Base-by-base conservation (phyloP, 352 stramenopile genomes). In the Phytophthora pini region DNA sequence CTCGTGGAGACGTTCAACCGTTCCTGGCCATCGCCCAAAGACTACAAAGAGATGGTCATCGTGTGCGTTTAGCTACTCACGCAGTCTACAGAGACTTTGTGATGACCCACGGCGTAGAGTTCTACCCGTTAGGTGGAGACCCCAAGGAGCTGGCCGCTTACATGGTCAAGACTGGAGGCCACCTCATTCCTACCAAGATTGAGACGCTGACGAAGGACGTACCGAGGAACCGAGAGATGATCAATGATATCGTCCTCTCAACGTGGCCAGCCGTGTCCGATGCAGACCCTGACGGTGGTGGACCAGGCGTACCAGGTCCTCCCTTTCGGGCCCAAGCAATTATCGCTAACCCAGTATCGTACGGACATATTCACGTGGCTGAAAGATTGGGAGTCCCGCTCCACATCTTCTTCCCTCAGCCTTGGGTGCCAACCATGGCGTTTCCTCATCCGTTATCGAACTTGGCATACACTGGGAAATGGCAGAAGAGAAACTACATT, bases 331-430 rank as follows among this genome's bases (percentile, higher is more conserved):
- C 92, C 0, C 74, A 98, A 49, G 90, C 89, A 1, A 97, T 98
- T 43, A 98, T 98, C 68, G 80, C 89, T 12, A 98, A 98, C 63
- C 93, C 94, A 0, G 89, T 96, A 0, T 86, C 80, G 34, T 96
- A 97, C 38, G 92, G 89, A n/a, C 92, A 98, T 74, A 89, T 97
- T 48, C 91, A 98, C 72, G 91, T 97, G 1, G 93, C 91, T 2
- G 93, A 98, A 68, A 82, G 87, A 3, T 80, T 98, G 13, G 90
- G 84, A 1, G 88, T 98, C 5, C 92, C 92, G 17, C 72, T 98
- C 29, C 94, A 98, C 76, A 96, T 98, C 54, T 96, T 98, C 88
- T 98, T 97, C 52, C 87, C 89, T 2, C 86, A 97, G 66, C 92
- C 91, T 4, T 97, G 90, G 87, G 77, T 79, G 0, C 88, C 88